Evolutionary conservation across 345 rosid genomes (phyloP).

Genomic region (Populus tremula): DNA sequence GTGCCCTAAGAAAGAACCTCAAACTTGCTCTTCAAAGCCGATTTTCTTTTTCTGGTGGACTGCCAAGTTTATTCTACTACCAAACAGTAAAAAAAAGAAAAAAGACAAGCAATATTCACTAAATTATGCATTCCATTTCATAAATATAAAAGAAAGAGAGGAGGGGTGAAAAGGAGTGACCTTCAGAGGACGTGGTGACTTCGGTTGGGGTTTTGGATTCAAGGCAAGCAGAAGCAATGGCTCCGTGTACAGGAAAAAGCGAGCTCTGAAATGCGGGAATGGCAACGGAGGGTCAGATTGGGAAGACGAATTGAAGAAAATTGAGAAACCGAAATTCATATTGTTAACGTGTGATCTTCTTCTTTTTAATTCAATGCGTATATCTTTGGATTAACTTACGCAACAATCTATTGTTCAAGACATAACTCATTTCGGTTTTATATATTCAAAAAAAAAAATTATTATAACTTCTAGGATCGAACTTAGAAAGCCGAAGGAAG

Average conservation of each 20-base stretch:
- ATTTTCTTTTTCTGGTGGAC: too few relatives aligned
- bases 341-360: neutral
- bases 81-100: too few relatives aligned
- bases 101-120: too few relatives aligned
- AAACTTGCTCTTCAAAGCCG: neutral
- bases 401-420: neutral
- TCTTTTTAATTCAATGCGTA: too few relatives aligned
- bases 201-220: constrained; percentile 69
- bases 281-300: constrained; percentile 29
- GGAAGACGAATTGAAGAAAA: constrained; percentile 30
- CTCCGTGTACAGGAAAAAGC: constrained; percentile 56
- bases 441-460: neutral
- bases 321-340: constrained; percentile 27
- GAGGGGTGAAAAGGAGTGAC: constrained; percentile 18
- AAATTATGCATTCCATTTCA: neutral
- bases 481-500: too few relatives aligned
- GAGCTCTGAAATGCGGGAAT: constrained; percentile 36
- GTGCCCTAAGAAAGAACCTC: neutral
- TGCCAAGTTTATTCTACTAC: too few relatives aligned
- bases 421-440: neutral
- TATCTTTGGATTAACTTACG: too few relatives aligned
- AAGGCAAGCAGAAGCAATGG: constrained; percentile 63
- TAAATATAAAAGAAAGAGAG: neutral
- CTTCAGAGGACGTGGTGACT: constrained; percentile 40
- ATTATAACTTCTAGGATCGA: too few relatives aligned